Conservation (phyloP, 805 yeast genomes). For the Candida arabinofermentans region DNA sequence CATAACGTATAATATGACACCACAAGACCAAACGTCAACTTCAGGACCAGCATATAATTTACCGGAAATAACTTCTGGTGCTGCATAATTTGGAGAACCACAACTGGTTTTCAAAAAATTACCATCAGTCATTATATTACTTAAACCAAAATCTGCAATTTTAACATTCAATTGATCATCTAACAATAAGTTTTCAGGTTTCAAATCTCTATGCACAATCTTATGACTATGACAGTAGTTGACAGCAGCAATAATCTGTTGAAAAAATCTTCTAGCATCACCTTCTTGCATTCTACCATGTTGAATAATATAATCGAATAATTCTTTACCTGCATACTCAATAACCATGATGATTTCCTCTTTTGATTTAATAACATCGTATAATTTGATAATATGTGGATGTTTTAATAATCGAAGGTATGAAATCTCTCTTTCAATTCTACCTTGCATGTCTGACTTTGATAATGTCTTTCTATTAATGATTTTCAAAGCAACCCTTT, state of each 20-base stretch:
- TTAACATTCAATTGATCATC: conserved; percentile 91
- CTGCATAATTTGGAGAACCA: conserved; percentile 96
- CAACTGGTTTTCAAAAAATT: conserved; percentile 91
- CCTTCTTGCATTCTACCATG: conserved; percentile 88
- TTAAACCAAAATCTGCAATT: conserved; percentile 93
- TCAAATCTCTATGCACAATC: conserved; percentile 93
- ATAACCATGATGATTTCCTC: conserved; percentile 97
- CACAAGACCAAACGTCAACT: conserved; percentile 97
- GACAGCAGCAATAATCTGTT: conserved; percentile 93
- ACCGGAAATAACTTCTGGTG: conserved; percentile 95
- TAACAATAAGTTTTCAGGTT: conserved; percentile 87
- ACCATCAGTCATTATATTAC: conserved; percentile 97
- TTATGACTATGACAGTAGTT: conserved; percentile 96
- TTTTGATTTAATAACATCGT: conserved; percentile 91
- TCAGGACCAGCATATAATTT: conserved; percentile 96
- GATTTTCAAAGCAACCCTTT: conserved; percentile 87
- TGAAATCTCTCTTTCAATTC: conserved; percentile 91
- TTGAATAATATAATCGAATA: conserved; percentile 93
- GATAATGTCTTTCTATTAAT: conserved; percentile 90
- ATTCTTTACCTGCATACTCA: conserved; percentile 94
- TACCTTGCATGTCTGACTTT: conserved; percentile 94
- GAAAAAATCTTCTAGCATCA: conserved; percentile 91
- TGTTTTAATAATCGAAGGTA: conserved; percentile 84
- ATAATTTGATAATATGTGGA: conserved; percentile 92
- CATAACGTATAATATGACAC: conserved; percentile 93